These are phyloP conservation scores for Andrographis paniculata DNA, from an alignment of 305 asterid species.

Conservation along the genomic window DNA sequence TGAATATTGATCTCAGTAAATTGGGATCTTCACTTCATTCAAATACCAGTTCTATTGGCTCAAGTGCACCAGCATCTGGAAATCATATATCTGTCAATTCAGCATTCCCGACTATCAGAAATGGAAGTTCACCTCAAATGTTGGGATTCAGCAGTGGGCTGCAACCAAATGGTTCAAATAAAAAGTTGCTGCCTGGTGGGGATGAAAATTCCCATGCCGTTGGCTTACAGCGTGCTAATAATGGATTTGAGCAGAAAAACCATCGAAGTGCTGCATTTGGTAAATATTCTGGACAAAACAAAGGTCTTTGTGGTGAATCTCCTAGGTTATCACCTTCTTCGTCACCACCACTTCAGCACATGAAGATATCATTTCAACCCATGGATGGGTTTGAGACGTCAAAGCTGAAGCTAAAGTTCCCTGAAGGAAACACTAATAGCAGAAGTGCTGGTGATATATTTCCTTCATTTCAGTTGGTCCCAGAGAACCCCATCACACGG, in stretches of 20 bases:
- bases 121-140: conserved; percentile 45
- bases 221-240: conserved; percentile 24
- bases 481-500: conserved; percentile 45
- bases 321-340: conserved; percentile 55
- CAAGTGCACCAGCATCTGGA: conserved; percentile 23
- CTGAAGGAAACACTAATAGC: conserved; percentile 38
- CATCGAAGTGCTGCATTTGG: conserved; percentile 22
- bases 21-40: conserved; percentile 29
- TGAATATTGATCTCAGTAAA: conserved; percentile 49
- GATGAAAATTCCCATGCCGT: conserved; percentile 22
- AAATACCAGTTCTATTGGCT: conserved; percentile 24
- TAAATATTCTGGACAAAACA: conserved; percentile 34
- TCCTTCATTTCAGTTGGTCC: conserved; percentile 94
- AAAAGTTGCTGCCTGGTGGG: conserved; percentile 34
- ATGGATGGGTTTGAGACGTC: conserved; percentile 52
- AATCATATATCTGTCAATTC: no score
- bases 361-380: conserved; percentile 89
- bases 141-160: conserved; percentile 49
- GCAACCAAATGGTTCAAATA: conserved; percentile 43
- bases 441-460: conserved; percentile 43
- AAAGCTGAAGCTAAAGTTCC: conserved; percentile 69
- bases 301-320: conserved; percentile 39
- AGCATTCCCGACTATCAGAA: no score
- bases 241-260: conserved; percentile 30
- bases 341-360: conserved; percentile 89